Base-by-base conservation (phyloP, 2,329 filamentous ascomycete genomes). In the Exophiala calicioides region DNA sequence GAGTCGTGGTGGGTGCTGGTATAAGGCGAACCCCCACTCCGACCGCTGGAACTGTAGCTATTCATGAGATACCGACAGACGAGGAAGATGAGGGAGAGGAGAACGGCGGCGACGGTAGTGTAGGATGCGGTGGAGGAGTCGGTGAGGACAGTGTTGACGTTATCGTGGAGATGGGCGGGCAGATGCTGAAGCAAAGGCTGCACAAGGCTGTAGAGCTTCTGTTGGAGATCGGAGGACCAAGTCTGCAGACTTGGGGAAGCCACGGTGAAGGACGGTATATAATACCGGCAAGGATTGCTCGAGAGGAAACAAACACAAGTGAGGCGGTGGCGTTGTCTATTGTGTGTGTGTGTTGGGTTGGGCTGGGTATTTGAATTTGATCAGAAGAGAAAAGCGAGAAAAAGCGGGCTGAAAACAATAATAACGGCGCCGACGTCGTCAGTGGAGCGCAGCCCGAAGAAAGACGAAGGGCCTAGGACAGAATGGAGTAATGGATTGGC, bases 1-100 rank as follows among this genome's bases (percentile, higher is more conserved):
- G 43, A 41, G 37, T 57, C 51, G 29, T 32, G 46, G 35, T 52
- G 23, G 23, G 38, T 41, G 48, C 54, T 55, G 32, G 45, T 49
- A 43, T 50, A 55, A 8, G 54, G 54, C 18, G 54, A 57, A 12
- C 51, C 48, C n/a, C 46, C 50, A 38, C 36, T 44, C 19, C 52
- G 52, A 23, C 47, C 47, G 35, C 53, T 44, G 35, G 50, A 57
- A 34, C 41, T 42, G 49, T 56, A 55, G 47, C 53, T 53, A 33
- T 45, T 57, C 58, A 60, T 60, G 33, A 57, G 56, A 57, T 42
- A 58, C 35, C 55, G 53, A 35, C 5, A 50, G 30, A 50, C 26
- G 23, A 60, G 38, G 29, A 55, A 60, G 23, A 58, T 36, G 37
- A 60, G 31, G 16, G 57, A 56, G 33, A 60, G 47, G 20, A 59